Base-by-base conservation (phyloP, 805 yeast species). In the Metschnikowia lunata region DNA sequence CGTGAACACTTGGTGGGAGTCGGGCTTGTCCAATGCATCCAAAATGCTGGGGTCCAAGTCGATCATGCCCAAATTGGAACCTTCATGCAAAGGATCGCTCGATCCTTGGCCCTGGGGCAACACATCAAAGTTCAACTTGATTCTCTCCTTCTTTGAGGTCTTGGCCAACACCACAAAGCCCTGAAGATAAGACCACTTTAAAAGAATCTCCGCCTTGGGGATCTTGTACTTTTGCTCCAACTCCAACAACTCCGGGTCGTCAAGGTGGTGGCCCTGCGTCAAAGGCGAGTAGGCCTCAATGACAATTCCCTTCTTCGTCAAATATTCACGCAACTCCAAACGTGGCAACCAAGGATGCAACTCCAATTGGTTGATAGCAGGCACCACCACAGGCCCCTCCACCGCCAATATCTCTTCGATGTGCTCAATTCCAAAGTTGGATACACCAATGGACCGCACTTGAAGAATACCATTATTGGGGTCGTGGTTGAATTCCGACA, bases 221-320 rank as follows among this genome's bases (percentile, higher is more conserved):
- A 75, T 71, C 3, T 71, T 70, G 34, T 74, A 74, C 45, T 72
- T 74, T 34, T 70, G 58, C 31, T 83, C 79, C 48, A 85, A 69
- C 29, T 57, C 61, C 18, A 63, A 56, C 40, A 85, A 68, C 39
- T 64, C 74, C 1, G 80, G 77, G 60, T 83, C 85, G 35, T 71
- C 60, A 36, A 82, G 60, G 54, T 80, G 78, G 37, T 60, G 58
- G 8, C 91, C 88, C 47, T 75, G 75, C 1, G 85, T 81, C 57
- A 89, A 74, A 7, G 97, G 96, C 7, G 93, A 81, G 64, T 77
- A 89, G 0, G 95, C 90, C 60, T 85, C 88, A 9, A 83, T 77
- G 6, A 71, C 64, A 34, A 89, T 76, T 36, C 72, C 79, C 45
- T 82, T 63, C 12, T 70, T 57, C 29, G 71, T 68, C 59, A 85